A percentile compares a stretch with the other conserved stretches of the same genome.
Evolutionary conservation across 139 green algal genomes (phyloP).

Genomic region (Micractinium conductrix): DNA sequence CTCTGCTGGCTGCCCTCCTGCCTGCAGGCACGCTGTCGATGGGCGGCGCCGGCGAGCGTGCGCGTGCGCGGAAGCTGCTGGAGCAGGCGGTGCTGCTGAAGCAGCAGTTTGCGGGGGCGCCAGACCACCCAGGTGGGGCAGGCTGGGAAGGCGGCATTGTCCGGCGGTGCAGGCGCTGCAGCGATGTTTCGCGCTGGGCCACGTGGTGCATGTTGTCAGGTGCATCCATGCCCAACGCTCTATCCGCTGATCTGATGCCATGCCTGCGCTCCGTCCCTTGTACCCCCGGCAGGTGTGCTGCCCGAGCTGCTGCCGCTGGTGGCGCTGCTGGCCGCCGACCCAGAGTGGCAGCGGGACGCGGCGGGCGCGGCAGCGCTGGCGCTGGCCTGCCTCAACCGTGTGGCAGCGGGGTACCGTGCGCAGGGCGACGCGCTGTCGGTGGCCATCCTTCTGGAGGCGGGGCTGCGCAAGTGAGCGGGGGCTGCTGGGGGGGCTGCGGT

Average conservation of each 20-base stretch:
- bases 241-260: too few relatives aligned
- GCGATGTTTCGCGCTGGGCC: background rate
- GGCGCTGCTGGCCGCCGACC: slow-evolving; percentile 25
- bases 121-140: slow-evolving; percentile 46
- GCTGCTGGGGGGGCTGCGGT: background rate
- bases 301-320: slow-evolving; percentile 53
- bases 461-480: slow-evolving; percentile 38
- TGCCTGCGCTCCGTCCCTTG: too few relatives aligned
- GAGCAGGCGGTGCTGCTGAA: slow-evolving; percentile 61
- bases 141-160: too few relatives aligned
- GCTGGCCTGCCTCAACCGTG: slow-evolving; percentile 30
- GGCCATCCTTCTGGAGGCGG: slow-evolving; percentile 48
- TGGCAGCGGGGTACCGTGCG: slow-evolving; percentile 39
- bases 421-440: slow-evolving; percentile 43
- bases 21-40: slow-evolving; percentile 46
- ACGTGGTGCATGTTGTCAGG: background rate
- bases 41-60: slow-evolving; percentile 42
- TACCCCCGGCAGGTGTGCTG: slow-evolving; percentile 51
- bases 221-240: too few relatives aligned
- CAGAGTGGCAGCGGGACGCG: slow-evolving; percentile 53
- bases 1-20: too few relatives aligned
- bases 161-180: background rate
- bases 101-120: slow-evolving; percentile 45
- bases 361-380: slow-evolving; percentile 32
- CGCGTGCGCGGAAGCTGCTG: slow-evolving; percentile 45